Base-by-base conservation (phyloP, 2,329 filamentous ascomycete genomes). In the Sporothrix curviconia region DNA sequence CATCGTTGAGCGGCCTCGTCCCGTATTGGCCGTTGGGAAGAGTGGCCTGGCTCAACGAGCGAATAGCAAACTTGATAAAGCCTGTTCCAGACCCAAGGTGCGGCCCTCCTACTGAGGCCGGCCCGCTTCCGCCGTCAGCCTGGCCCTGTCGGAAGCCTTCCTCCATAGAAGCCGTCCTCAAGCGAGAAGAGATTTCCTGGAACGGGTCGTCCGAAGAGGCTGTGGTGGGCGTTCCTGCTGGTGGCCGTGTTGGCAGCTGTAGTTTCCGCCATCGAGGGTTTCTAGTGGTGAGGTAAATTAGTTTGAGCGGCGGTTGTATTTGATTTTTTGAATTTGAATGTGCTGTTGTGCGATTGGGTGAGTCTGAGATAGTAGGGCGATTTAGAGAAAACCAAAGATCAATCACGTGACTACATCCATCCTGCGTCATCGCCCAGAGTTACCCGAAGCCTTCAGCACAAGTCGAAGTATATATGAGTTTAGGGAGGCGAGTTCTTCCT, bases 31-130 rank as follows among this genome's bases (percentile, higher is more conserved):
- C 19, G 85, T 92, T n/a, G 15, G 85, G 85, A 43, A 96, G 72
- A 1, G 85, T 92, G 5, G n/a, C 84, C 84, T 0, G 86, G 85
- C 69, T 96, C 90, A 3, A 90, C 85, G 14, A 96, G 77, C 24
- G 87, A 85, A 61, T 90, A 85, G 9, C 69, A 67, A 95, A 96
- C 73, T 96, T 97, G 66, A 96, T 90, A 65, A 94, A 97, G 0
- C 92, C 92, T 63, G 92, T 94, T 95, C 88, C 42, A 97, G 82
- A 0, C 92, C 94, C 68, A 97, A 90, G 19, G 90, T 83, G 53
- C 91, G 88, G 60, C 94, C 94, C 78, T 99, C 94, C 62, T 90
- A n/a, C n/a, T 84, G 58, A 86, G 85, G 39, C 94, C 94, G 32
- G 89, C 86, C 59, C 80, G 79, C 40, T 83, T n/a, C n/a, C 76